These are phyloP conservation scores for Globisporangium lucens DNA, from an alignment of 352 stramenopile species.

Conservation along the genomic window DNA sequence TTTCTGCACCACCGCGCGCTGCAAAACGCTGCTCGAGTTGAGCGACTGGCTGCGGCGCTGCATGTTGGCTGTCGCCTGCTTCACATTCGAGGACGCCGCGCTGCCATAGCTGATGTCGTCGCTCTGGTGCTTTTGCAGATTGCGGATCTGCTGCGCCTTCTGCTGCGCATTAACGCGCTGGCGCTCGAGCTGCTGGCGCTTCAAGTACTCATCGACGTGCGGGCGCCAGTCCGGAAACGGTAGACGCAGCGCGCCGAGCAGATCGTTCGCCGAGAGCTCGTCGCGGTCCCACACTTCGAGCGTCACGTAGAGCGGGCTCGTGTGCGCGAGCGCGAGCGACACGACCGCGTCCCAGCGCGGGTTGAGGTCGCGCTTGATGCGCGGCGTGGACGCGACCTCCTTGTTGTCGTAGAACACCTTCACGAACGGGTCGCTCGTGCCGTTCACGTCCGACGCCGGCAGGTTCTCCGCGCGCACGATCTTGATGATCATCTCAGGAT, in stretches of 20 bases:
- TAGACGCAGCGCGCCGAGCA: constrained; percentile 64
- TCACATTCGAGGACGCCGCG: background rate
- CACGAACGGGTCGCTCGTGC: constrained; percentile 75
- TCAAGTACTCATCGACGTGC: constrained; percentile 42
- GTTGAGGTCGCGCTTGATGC: constrained; percentile 68
- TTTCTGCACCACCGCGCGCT: constrained; percentile 5
- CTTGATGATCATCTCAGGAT: constrained; percentile 35
- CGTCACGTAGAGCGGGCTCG: constrained; percentile 57
- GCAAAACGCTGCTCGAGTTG: constrained; percentile 30
- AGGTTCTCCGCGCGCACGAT: constrained; percentile 77
- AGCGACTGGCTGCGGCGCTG: constrained; percentile 34
- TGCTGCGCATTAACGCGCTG: constrained; percentile 24
- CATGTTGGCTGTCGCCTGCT: constrained; percentile 18
- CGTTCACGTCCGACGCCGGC: constrained; percentile 51
- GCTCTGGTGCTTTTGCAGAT: constrained; percentile 21
- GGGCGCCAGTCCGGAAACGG: constrained; percentile 67
- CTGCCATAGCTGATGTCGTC: constrained; percentile 7
- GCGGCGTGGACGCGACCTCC: constrained; percentile 64
- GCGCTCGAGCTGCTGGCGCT: constrained; percentile 28
- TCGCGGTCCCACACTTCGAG: constrained; percentile 78
- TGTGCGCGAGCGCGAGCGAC: constrained; percentile 51
- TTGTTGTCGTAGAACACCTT: constrained; percentile 71
- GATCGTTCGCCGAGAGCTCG: constrained; percentile 62
- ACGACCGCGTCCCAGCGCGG: constrained; percentile 72
- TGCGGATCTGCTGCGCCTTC: constrained; percentile 25